Percentiles rank a stretch among this genome's conserved stretches.
phyloP scores from a whole-genome alignment of 2,329 filamentous ascomycete species.

The Aspergillus thermomutatus region DNA sequence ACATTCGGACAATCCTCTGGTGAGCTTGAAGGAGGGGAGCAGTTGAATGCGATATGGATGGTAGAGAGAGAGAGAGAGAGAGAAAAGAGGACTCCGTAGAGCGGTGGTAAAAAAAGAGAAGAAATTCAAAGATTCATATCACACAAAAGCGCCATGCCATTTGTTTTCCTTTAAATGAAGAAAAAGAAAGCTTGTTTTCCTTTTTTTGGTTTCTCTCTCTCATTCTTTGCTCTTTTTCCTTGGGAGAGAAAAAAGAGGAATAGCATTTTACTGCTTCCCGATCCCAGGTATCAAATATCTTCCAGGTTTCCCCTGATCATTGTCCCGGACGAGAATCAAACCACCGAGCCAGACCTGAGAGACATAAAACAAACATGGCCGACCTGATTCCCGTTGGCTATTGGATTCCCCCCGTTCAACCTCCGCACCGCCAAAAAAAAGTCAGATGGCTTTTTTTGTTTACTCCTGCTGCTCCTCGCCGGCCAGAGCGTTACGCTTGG shows the following conservation, averaged over 20 bases:
- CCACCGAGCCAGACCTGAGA: constrained; percentile 20
- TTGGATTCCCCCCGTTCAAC: constrained; percentile 32
- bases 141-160: constrained; percentile 27
- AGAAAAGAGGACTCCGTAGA: neutral
- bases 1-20: neutral
- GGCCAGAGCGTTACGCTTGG: constrained; percentile 84
- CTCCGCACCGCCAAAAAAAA: constrained; percentile 36
- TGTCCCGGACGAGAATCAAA: constrained; percentile 17
- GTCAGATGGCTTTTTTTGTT: constrained; percentile 14
- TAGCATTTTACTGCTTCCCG: constrained; percentile 15
- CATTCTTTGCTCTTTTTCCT: constrained; percentile 7
- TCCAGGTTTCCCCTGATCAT: neutral
- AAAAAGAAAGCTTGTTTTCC: constrained; percentile 16
- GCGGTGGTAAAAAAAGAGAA: constrained; percentile 11
- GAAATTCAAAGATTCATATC: constrained; percentile 19
- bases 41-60: neutral
- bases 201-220: constrained; percentile 12
- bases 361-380: constrained; percentile 24
- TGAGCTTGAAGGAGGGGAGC: constrained; percentile 2
- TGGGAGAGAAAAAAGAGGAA: constrained; percentile 12
- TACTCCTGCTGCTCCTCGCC: constrained; percentile 60
- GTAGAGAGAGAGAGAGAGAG: neutral
- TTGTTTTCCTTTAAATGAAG: constrained; percentile 19
- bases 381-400: constrained; percentile 27
- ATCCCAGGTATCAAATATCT: constrained; percentile 10